Percentiles rank a stretch among this genome's conserved stretches.
Conservation (phyloP, 371 early-diverging fungal species). For the Massospora cicadina region DNA sequence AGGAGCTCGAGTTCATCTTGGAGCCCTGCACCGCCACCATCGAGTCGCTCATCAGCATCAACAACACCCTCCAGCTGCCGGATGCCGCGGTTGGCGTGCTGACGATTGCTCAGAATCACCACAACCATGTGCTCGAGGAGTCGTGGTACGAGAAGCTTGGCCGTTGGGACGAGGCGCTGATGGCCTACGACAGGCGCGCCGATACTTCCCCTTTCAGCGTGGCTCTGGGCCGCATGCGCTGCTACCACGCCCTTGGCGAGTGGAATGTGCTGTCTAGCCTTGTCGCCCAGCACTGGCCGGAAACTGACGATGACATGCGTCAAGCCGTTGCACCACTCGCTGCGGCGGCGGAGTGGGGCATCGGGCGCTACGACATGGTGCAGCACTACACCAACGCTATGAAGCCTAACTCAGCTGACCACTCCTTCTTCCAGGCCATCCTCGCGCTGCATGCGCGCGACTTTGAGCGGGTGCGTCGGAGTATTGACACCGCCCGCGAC, state of each 20-base stretch:
- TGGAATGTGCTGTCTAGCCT: slow-evolving; percentile 76
- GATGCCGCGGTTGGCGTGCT: slow-evolving; percentile 94
- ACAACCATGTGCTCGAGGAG: slow-evolving; percentile 71
- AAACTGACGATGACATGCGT: slow-evolving; percentile 27
- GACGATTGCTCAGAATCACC: slow-evolving; percentile 70
- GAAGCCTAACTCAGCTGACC: slow-evolving; percentile 51
- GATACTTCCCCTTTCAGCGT: slow-evolving; percentile 35
- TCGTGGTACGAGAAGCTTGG: slow-evolving; percentile 91
- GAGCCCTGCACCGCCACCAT: slow-evolving; percentile 74
- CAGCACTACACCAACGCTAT: slow-evolving; percentile 73
- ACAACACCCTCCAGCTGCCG: slow-evolving; percentile 86
- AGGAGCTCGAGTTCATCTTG: slow-evolving; percentile 84
- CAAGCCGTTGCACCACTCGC: slow-evolving; percentile 69
- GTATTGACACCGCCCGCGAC: slow-evolving; percentile 69
- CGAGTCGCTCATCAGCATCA: slow-evolving; percentile 84
- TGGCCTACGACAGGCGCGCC: slow-evolving; percentile 71
- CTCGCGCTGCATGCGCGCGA: slow-evolving; percentile 68
- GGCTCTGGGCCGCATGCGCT: slow-evolving; percentile 76
- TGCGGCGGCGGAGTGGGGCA: slow-evolving; percentile 89
- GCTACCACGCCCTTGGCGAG: slow-evolving; percentile 82
- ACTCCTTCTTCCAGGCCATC: slow-evolving; percentile 70
- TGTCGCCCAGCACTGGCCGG: slow-evolving; percentile 69
- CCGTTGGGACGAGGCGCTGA: slow-evolving; percentile 88
- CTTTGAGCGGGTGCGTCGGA: slow-evolving; percentile 49
- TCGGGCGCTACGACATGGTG: slow-evolving; percentile 81